Conservation (phyloP, 371 early-diverging fungal genomes). For the Mortierella polycephala region DNA sequence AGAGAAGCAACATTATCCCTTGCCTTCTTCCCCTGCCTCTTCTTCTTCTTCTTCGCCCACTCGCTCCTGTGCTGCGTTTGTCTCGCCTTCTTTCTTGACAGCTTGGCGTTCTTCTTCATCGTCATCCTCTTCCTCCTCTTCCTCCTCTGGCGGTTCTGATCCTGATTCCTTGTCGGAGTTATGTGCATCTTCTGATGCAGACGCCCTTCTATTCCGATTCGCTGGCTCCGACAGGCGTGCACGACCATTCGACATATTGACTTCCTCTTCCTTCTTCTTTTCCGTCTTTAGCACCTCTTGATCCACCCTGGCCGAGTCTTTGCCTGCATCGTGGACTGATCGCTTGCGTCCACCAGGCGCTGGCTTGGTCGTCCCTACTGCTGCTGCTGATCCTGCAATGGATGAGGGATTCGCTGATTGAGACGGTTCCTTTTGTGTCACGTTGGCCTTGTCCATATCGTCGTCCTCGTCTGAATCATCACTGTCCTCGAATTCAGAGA, state of each 20-base stretch:
- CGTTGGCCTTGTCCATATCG: constrained; percentile 8
- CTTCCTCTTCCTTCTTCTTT: constrained; percentile 17
- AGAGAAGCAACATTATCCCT: no score
- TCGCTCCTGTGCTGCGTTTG: constrained; percentile 4
- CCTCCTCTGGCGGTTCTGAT: constrained; percentile 29
- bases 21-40: constrained; percentile 25
- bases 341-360: constrained; percentile 28
- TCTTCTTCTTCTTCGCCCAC: constrained; percentile 16
- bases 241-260: constrained; percentile 22
- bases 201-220: constrained; percentile 18
- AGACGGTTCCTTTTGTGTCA: constrained; percentile 11
- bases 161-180: constrained; percentile 27
- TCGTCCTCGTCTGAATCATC: constrained; percentile 52
- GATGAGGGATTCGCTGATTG: constrained; percentile 2
- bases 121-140: constrained; percentile 30
- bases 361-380: constrained; percentile 6
- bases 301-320: constrained; percentile 9
- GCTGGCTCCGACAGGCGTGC: constrained; percentile 25
- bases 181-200: constrained; percentile 15
- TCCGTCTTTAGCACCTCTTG: constrained; percentile 14
- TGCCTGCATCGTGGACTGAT: constrained; percentile 18
- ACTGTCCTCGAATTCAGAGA: constrained; percentile 49
- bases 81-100: constrained; percentile 28
- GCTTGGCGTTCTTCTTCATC: constrained; percentile 3
- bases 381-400: background rate